These are phyloP conservation scores for Escallonia herrerae DNA, from an alignment of 129 eudicot genomes.

Conservation along the genomic window DNA sequence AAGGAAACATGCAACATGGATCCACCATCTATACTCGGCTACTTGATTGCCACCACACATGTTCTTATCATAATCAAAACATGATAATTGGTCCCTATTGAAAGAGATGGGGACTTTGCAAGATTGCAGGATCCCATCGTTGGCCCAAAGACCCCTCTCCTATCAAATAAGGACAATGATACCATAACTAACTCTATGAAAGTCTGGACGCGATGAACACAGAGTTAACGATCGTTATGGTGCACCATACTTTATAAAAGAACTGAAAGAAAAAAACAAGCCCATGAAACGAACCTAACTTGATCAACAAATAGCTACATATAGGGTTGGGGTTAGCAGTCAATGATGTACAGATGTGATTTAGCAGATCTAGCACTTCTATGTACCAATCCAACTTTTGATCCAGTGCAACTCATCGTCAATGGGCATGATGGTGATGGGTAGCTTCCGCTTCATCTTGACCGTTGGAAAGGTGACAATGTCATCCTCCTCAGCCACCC, in stretches of 20 bases:
- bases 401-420: background rate
- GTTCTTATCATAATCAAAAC: background rate
- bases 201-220: background rate
- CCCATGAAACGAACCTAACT: too few species aligned
- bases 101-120: background rate
- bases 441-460: slow-evolving; percentile 70
- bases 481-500: slow-evolving; percentile 79
- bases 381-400: too few species aligned
- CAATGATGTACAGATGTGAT: background rate
- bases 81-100: background rate
- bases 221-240: background rate
- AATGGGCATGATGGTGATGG: slow-evolving; percentile 54
- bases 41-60: slow-evolving; percentile 11
- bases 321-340: background rate
- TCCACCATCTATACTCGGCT: background rate
- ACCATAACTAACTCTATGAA: slow-evolving; percentile 13
- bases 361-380: too few species aligned
- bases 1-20: background rate
- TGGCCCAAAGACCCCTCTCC: background rate
- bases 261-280: too few species aligned
- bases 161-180: slow-evolving; percentile 18
- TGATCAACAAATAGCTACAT: too few species aligned
- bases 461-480: slow-evolving; percentile 84
- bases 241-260: background rate
- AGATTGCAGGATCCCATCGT: too few species aligned